A percentile compares a stretch with the other conserved stretches of the same genome.
Conservation (phyloP, 306 rosid species). For the Hylodesmum podocarpum region DNA sequence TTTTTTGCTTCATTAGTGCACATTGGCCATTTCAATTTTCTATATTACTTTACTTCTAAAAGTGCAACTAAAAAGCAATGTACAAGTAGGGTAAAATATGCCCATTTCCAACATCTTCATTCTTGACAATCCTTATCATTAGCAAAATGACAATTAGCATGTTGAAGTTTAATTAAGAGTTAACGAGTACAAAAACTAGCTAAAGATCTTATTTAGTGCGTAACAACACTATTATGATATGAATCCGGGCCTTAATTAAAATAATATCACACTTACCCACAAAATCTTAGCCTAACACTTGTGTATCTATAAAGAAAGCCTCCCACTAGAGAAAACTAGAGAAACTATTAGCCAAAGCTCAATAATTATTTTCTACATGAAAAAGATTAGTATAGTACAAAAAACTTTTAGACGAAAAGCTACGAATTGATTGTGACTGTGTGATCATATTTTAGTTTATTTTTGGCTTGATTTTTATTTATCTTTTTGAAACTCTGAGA, state of each 20-base stretch:
- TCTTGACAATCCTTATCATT: not conserved
- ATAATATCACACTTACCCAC: constrained; percentile 5
- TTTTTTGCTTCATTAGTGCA: not conserved
- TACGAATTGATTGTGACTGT: not conserved
- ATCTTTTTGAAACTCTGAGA: too few relatives aligned
- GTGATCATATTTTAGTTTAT: not conserved
- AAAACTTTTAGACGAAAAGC: not conserved
- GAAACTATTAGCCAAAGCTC: not conserved
- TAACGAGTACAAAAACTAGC: not conserved
- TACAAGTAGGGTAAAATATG: not conserved
- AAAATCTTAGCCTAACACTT: constrained; percentile 26
- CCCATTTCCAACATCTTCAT: not conserved
- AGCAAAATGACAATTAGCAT: not conserved
- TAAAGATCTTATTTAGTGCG: not conserved
- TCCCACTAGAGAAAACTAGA: constrained; percentile 15
- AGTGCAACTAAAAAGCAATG: not conserved
- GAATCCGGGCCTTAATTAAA: not conserved
- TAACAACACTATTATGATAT: not conserved
- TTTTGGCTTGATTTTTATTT: not conserved
- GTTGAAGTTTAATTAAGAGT: constrained; percentile 18
- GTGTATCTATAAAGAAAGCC: constrained; percentile 18
- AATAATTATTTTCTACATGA: not conserved
- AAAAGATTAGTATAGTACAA: not conserved
- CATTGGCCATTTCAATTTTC: not conserved
- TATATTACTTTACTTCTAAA: not conserved